Evolutionary conservation across 2,329 filamentous ascomycete species (phyloP).

Genomic region (Trichoderma oligosporum): DNA sequence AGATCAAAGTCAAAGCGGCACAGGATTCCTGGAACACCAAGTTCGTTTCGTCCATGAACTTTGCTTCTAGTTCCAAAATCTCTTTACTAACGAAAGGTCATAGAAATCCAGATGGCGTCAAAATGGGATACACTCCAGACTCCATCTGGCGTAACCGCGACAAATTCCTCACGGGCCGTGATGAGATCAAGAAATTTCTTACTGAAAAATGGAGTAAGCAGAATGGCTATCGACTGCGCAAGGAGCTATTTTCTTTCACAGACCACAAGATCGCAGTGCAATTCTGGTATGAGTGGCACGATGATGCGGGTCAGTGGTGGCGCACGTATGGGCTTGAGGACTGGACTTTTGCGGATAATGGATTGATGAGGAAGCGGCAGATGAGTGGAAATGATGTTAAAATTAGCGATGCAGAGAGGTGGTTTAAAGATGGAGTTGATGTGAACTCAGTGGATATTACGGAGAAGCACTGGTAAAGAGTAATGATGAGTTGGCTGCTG

Average conservation of each 20-base stretch:
- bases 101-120: constrained; percentile 62
- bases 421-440: constrained; percentile 67
- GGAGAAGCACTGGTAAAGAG: constrained; percentile 62
- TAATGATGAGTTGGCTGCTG: no score
- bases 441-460: constrained; percentile 63
- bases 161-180: constrained; percentile 64
- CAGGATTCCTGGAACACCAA: constrained; percentile 79
- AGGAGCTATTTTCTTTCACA: constrained; percentile 76
- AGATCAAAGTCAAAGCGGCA: constrained; percentile 74
- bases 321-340: constrained; percentile 82
- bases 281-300: constrained; percentile 84
- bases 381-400: constrained; percentile 73
- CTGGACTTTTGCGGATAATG: constrained; percentile 69
- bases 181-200: constrained; percentile 65
- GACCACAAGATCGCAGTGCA: constrained; percentile 79
- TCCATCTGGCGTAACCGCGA: constrained; percentile 78
- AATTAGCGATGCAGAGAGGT: constrained; percentile 59
- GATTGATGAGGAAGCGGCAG: constrained; percentile 68
- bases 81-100: background rate
- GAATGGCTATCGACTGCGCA: constrained; percentile 67
- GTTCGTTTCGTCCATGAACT: constrained; percentile 39
- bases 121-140: constrained; percentile 70
- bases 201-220: constrained; percentile 72
- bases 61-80: no score
- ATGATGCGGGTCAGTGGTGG: constrained; percentile 71